A percentile compares a stretch with the other conserved stretches of the same genome.
phyloP scores from a whole-genome alignment of 495 filamentous ascomycete species.

The Hypoxylon cercidicola region DNA sequence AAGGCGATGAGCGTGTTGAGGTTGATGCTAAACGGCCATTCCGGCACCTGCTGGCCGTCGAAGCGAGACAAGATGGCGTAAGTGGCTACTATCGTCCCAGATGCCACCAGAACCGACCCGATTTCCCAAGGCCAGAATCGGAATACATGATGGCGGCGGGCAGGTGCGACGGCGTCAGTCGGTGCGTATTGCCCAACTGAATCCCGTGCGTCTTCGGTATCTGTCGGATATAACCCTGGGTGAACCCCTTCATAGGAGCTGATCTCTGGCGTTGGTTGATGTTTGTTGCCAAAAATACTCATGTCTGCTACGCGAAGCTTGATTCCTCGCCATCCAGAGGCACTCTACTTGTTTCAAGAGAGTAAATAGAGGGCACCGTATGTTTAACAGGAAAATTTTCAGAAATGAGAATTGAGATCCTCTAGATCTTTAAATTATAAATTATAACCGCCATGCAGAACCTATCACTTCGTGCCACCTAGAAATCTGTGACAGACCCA shows the following conservation, averaged over 20 bases:
- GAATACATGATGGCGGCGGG: slow-evolving; percentile 26
- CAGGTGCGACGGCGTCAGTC: neutral
- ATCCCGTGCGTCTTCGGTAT: neutral
- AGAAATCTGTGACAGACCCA: no score
- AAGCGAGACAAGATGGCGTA: slow-evolving; percentile 17
- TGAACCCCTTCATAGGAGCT: neutral
- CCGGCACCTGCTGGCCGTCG: slow-evolving; percentile 16
- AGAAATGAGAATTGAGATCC: no score
- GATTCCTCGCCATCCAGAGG: no score
- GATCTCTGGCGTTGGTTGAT: neutral
- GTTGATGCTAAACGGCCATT: slow-evolving; percentile 46
- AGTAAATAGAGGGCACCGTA: no score
- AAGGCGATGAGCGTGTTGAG: slow-evolving; percentile 58
- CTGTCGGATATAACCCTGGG: neutral
- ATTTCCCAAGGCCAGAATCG: slow-evolving; percentile 33
- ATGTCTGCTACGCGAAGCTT: neutral
- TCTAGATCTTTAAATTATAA: no score
- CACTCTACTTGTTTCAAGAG: no score
- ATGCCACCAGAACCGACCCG: slow-evolving; percentile 15
- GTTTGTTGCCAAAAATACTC: neutral
- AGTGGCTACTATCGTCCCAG: slow-evolving; percentile 19
- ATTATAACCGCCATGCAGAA: neutral
- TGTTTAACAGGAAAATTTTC: no score
- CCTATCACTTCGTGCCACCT: neutral
- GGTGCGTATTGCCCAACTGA: neutral